These are phyloP conservation scores for Hirsutella rhossiliensis DNA, from an alignment of 2,329 filamentous ascomycete genomes.

Conservation along the genomic window DNA sequence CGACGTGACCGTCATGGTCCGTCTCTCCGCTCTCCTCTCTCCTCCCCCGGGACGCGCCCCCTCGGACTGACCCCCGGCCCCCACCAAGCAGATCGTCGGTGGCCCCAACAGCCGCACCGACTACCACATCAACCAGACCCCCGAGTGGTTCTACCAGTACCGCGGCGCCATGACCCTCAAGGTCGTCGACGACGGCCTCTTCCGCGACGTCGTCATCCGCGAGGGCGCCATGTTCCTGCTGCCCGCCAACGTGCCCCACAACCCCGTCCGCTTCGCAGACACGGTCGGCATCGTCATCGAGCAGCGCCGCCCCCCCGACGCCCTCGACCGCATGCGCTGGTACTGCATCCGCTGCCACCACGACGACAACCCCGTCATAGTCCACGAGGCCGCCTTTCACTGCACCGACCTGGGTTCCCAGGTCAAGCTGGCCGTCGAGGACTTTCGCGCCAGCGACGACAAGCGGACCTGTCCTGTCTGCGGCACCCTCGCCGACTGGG, in stretches of 20 bases:
- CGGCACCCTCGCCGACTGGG: conserved; percentile 61
- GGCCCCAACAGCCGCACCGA: conserved; percentile 93
- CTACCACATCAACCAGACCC: conserved; percentile 94
- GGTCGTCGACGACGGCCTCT: conserved; percentile 61
- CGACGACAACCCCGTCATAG: conserved; percentile 29
- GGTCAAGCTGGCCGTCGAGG: conserved; percentile 83
- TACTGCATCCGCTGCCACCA: conserved; percentile 64
- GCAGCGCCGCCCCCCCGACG: conserved; percentile 59
- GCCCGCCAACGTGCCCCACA: conserved; percentile 90
- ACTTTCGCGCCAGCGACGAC: conserved; percentile 55
- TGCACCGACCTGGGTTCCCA: conserved; percentile 86
- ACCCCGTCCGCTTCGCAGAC: conserved; percentile 83
- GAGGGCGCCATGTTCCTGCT: conserved; percentile 93
- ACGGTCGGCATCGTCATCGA: conserved; percentile 93
- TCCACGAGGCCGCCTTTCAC: conserved; percentile 79
- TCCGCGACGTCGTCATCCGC: conserved; percentile 77
- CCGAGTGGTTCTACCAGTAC: conserved; percentile 98
- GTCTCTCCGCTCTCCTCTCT: too few species aligned
- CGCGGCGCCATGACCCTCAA: conserved; percentile 88
- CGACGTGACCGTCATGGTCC: conserved; percentile 68
- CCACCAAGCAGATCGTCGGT: conserved; percentile 59
- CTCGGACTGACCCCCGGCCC: background rate
- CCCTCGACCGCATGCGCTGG: conserved; percentile 75
- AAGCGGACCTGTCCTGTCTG: conserved; percentile 68
- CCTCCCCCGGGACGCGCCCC: background rate